These are phyloP conservation scores for Meyerozyma elateridarum DNA, from an alignment of 1,139 yeast genomes.

Conservation along the genomic window DNA sequence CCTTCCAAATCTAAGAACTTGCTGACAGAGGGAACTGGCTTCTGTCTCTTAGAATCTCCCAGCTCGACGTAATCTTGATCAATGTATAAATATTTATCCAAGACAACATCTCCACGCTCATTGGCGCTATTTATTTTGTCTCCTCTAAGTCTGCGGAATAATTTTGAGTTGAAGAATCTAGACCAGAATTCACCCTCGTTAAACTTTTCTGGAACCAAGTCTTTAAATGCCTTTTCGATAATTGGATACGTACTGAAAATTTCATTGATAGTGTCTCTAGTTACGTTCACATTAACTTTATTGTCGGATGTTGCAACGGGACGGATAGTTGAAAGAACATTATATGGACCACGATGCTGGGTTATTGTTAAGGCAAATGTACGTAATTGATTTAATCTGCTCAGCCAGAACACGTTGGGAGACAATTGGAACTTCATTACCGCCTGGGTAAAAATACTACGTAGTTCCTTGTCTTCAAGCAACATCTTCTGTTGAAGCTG, in stretches of 20 bases:
- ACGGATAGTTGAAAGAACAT: constrained; percentile 86
- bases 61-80: constrained; percentile 48
- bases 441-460: constrained; percentile 79
- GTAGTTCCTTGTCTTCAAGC: constrained; percentile 63
- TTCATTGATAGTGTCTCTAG: constrained; percentile 84
- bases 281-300: constrained; percentile 86
- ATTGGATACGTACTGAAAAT: constrained; percentile 92
- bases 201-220: constrained; percentile 76
- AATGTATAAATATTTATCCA: constrained; percentile 75
- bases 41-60: constrained; percentile 24
- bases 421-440: constrained; percentile 77
- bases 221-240: constrained; percentile 84
- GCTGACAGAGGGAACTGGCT: constrained; percentile 28
- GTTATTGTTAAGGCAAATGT: constrained; percentile 81
- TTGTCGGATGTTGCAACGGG: constrained; percentile 89
- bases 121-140: constrained; percentile 67
- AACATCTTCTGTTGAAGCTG: constrained; percentile 76
- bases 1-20: constrained; percentile 73
- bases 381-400: constrained; percentile 71
- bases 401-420: constrained; percentile 84
- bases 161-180: constrained; percentile 85
- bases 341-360: constrained; percentile 90
- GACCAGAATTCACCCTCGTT: constrained; percentile 95
- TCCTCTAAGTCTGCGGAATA: constrained; percentile 85
- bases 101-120: constrained; percentile 76